Evolutionary conservation across 1,139 yeast species (phyloP), one percentile per base, ranked within the genome.

Genomic region (Ogataea hybrid): DNA sequence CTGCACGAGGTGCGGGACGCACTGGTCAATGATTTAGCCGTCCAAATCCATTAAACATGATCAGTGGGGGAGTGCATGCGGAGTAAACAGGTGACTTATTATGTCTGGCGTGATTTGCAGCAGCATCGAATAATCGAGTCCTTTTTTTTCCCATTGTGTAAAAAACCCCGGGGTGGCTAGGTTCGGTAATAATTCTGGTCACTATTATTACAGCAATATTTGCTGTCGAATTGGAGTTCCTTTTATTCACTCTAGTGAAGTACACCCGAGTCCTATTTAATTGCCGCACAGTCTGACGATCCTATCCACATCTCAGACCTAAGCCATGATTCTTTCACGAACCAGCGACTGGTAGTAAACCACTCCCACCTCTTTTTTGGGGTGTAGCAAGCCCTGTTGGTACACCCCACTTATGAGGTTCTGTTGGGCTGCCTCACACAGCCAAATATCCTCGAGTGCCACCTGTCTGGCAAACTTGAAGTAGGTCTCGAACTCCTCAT

Each of bases 381-480:
- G 60, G 30, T 57, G 58, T 28, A 57, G 44, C n/a, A 46, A 18
- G n/a, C 59, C 59, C 12, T 40, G 41, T 33, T 44, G 45, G 37
- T 55, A 55, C 25, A 54, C 37, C 5, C 55, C 57, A 18, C 39
- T 37, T 25, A 38, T 40, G 15, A 56, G 38, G 37, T 56, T 56
- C 36, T 44, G 44, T 37, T 56, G 61, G 8, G 56, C 53, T 14
- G 53, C 52, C 43, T 56, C 61, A 37, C 61, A 56, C 33, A 56
- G 41, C 49, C 52, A 49, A 28, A 52, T 47, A 33, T 56, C 61
- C 47, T 56, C 61, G 18, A 47, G 21, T 9, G 59, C 59, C 31
- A 56, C 61, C 42, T 56, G 59, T 41, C 59, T 48, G 3, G 56
- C 58, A 44, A 55, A 55, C 27, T 47, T 50, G 34, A 44, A 54